Evolutionary conservation across 2,329 filamentous ascomycete species (phyloP).

Genomic region (Xylariomycetidae sp.): DNA sequence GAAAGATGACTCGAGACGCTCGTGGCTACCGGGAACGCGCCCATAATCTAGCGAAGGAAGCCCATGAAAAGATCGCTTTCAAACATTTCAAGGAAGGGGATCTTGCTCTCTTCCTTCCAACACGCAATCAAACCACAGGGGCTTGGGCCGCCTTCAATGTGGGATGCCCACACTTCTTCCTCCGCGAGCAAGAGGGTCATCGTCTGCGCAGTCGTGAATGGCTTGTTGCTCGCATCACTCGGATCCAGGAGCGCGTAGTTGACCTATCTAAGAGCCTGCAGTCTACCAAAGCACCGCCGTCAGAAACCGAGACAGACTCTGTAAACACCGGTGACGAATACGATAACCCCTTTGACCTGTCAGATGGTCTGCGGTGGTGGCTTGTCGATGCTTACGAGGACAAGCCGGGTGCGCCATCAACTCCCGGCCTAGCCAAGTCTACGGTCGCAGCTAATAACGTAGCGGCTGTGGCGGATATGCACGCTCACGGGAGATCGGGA

Average conservation of each 20-base stretch:
- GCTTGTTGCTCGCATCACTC: conserved; percentile 90
- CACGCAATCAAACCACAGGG: conserved; percentile 86
- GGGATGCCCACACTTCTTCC: conserved; percentile 93
- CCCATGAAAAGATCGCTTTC: conserved; percentile 94
- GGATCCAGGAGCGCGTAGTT: conserved; percentile 88
- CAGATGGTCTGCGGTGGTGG: conserved; percentile 93
- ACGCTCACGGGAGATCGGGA: conserved; percentile 39
- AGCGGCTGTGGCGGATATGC: conserved; percentile 74
- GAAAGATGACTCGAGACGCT: conserved; percentile 89
- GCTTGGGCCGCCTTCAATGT: conserved; percentile 99
- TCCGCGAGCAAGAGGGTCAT: conserved; percentile 88
- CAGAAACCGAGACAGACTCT: conserved; percentile 43
- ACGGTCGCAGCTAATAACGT: conserved; percentile 86
- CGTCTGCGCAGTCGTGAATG: conserved; percentile 82
- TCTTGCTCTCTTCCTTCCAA: conserved; percentile 88
- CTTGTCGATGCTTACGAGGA: conserved; percentile 91
- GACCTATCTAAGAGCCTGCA: conserved; percentile 76
- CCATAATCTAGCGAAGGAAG: conserved; percentile 73
- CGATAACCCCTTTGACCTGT: conserved; percentile 95
- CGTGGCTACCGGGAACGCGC: conserved; percentile 84
- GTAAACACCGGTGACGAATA: conserved; percentile 64
- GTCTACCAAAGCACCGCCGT: conserved; percentile 36
- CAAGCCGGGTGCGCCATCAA: conserved; percentile 86
- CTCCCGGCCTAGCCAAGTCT: conserved; percentile 84
- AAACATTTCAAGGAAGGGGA: conserved; percentile 96